Evolutionary conservation across 2,329 filamentous ascomycete species (phyloP), one percentile per base, ranked within the genome.

Genomic region (Exophiala sideris): DNA sequence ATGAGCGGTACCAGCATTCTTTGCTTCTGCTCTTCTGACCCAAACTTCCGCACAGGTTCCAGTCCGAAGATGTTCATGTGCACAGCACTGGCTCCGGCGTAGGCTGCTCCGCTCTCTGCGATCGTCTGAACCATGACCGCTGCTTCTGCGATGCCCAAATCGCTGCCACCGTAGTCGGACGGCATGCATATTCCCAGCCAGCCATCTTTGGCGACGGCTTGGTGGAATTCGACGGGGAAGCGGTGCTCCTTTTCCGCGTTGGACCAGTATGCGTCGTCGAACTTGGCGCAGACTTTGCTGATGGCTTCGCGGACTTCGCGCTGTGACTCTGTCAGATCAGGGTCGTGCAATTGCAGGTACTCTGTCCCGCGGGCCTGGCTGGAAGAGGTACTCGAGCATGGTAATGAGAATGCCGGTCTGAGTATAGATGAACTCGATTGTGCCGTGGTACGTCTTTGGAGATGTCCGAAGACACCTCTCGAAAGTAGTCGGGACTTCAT

Each of bases 21-120:
- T 40, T 67, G 57, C 59, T 71, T 73, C 59, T 76, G 74, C 62
- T 74, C 71, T 12, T 71, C 68, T 0, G 64, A 73, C 2, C 70
- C 73, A 41, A 73, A 76, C 55, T 76, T 76, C 10, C 71, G 69
- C 0, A 77, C 73, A 0, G 74, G 74, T 44, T 73, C 72, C 2
- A 76, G 60, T 0, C 73, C 74, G 54, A 76, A 77, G 29, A 77
- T 76, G 49, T 77, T 77, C 72, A 76, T 76, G 48, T 77, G 74
- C 10, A 77, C 70, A 1, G 71, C 70, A 6, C 68, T 72, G 1
- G 71, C 70, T 4, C 67, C 75, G 1, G 71, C 70, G 65, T 73
- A 72, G 1, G 73, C 74, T 4, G 69, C 74, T 0, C 74, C 74
- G 1, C 66, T 70, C 60, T 76, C 74, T 1, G 74, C 68, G 14